A percentile compares a stretch with the other conserved stretches of the same genome.
These are phyloP conservation scores for Taiozyma onychis DNA, from an alignment of 1,139 yeast genomes.

Conservation along the genomic window DNA sequence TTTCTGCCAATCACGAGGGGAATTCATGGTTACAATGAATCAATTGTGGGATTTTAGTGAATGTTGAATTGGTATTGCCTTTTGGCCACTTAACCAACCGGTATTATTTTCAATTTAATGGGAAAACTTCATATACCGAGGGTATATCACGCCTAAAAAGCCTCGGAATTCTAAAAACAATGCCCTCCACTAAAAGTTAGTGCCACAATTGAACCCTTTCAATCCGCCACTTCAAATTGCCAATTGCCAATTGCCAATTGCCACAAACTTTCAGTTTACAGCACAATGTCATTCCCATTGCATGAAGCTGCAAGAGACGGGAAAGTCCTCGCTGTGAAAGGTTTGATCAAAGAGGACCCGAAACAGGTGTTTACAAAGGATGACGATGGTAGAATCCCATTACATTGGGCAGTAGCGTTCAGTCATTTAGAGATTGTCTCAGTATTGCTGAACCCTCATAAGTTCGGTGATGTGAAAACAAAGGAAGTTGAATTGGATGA, in stretches of 20 bases:
- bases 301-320: conserved; percentile 60
- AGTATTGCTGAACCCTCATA: conserved; percentile 39
- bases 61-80: background rate
- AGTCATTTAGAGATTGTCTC: conserved; percentile 51
- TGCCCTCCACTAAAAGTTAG: no score
- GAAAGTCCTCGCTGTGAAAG: conserved; percentile 42
- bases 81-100: background rate
- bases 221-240: no score
- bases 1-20: conserved; percentile 58
- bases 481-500: conserved; percentile 58
- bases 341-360: conserved; percentile 44
- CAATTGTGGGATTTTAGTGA: background rate
- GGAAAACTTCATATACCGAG: no score
- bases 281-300: conserved; percentile 24
- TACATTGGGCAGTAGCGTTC: conserved; percentile 86
- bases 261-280: background rate
- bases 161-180: no score
- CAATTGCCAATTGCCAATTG: no score
- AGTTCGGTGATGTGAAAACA: conserved; percentile 15
- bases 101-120: no score
- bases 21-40: conserved; percentile 13
- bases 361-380: conserved; percentile 44
- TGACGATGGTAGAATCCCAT: conserved; percentile 72
- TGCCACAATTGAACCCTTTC: no score
- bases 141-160: no score